phyloP scores from a whole-genome alignment of 441 rosid genomes.

The Pelargonium cotyledonis region DNA sequence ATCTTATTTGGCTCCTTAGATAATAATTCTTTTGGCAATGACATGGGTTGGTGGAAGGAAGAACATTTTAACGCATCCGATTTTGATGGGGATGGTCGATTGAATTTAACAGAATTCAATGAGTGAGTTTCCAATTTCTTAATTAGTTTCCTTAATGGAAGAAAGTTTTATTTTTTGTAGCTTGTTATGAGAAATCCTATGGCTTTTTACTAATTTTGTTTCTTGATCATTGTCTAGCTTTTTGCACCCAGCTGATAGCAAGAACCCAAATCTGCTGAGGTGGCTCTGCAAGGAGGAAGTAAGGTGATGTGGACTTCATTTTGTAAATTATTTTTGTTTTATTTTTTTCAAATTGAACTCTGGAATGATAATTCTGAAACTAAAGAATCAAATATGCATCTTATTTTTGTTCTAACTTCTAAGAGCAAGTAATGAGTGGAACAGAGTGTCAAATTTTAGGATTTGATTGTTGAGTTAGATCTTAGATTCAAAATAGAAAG shows the following conservation, averaged over 20 bases:
- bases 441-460: background rate
- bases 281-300: conserved; percentile 97
- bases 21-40: conserved; percentile 53
- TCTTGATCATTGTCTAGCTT: conserved; percentile 46
- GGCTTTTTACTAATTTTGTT: conserved; percentile 16
- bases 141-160: conserved; percentile 8
- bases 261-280: conserved; percentile 56
- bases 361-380: background rate
- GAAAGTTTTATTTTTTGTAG: background rate
- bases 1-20: conserved; percentile 29
- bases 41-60: conserved; percentile 98
- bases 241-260: conserved; percentile 91
- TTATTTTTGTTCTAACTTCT: no score
- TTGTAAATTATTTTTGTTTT: background rate
- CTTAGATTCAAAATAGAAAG: background rate
- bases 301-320: conserved; percentile 42
- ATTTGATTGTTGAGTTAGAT: background rate
- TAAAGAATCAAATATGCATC: background rate
- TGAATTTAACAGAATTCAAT: conserved; percentile 84
- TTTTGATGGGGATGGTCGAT: conserved; percentile 78
- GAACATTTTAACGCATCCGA: conserved; percentile 95
- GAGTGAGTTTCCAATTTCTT: conserved; percentile 51
- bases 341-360: background rate
- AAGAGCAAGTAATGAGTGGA: no score
- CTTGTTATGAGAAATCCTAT: conserved; percentile 4